Evolutionary conservation across 257 asterid genomes (phyloP).

Genomic region (Petrea volubilis): DNA sequence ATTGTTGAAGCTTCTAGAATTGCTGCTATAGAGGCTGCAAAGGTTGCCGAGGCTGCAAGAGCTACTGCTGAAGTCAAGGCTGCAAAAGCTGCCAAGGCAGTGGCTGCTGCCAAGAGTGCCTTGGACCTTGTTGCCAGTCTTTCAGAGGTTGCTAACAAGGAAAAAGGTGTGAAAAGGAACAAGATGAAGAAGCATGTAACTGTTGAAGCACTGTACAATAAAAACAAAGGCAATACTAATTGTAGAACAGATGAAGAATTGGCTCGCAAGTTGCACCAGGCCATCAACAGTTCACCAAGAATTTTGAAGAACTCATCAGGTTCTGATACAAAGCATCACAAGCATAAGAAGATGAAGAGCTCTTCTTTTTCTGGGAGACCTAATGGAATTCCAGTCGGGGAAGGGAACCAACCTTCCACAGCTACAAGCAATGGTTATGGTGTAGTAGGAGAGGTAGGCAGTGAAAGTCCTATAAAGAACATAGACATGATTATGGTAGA

Average conservation of each 20-base stretch:
- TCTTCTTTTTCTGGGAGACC: slow-evolving; percentile 31
- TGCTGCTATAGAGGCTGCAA: slow-evolving; percentile 74
- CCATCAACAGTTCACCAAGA: slow-evolving; percentile 75
- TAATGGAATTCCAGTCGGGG: slow-evolving; percentile 33
- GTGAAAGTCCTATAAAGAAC: slow-evolving; percentile 40
- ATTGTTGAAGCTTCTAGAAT: slow-evolving; percentile 66
- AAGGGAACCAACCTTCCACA: slow-evolving; percentile 29
- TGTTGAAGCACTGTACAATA: slow-evolving; percentile 62
- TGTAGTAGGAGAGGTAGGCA: slow-evolving; percentile 27
- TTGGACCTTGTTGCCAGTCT: slow-evolving; percentile 71
- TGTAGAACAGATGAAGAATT: slow-evolving; percentile 66
- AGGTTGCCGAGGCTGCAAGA: slow-evolving; percentile 70
- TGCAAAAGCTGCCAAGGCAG: slow-evolving; percentile 81
- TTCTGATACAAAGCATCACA: slow-evolving; percentile 42
- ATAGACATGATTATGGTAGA: slow-evolving; percentile 43
- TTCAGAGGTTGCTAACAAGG: slow-evolving; percentile 42
- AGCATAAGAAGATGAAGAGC: slow-evolving; percentile 56
- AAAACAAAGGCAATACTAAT: slow-evolving; percentile 43
- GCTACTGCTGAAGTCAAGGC: slow-evolving; percentile 92
- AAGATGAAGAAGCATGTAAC: slow-evolving; percentile 65
- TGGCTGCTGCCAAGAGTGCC: slow-evolving; percentile 87
- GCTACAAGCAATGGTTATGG: slow-evolving; percentile 34
- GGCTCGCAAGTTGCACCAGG: slow-evolving; percentile 64
- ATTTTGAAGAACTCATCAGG: slow-evolving; percentile 49
- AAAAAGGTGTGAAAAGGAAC: slow-evolving; percentile 43